A percentile compares a stretch with the other conserved stretches of the same genome.
Evolutionary conservation across 768 basidiomycete species (phyloP).

Genomic region (Jaapia argillacea): DNA sequence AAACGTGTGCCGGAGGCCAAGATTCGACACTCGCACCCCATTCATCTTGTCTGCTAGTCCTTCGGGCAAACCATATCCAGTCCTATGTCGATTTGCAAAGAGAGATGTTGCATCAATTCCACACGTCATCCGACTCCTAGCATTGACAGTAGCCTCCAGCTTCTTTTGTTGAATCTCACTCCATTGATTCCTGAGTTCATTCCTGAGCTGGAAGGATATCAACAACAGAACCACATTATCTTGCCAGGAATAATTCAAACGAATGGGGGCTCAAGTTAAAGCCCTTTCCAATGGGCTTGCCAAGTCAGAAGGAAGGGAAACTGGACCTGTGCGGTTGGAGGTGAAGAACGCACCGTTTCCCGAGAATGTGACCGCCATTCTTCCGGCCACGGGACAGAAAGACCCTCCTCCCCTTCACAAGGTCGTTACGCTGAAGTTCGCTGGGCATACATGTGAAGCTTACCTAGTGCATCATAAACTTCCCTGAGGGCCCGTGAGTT

Average conservation of each 20-base stretch:
- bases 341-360: slow-evolving; percentile 32
- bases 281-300: too few species aligned
- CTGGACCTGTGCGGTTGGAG: neutral
- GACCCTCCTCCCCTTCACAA: slow-evolving; percentile 29
- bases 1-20: slow-evolving; percentile 32
- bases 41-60: too few species aligned
- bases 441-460: too few species aligned
- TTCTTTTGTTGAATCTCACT: slow-evolving; percentile 25
- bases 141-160: slow-evolving; percentile 29
- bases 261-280: too few species aligned
- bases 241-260: too few species aligned
- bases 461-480: slow-evolving; percentile 69
- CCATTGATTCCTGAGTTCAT: slow-evolving; percentile 30
- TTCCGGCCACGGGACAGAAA: slow-evolving; percentile 33
- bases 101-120: slow-evolving; percentile 40
- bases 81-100: too few species aligned
- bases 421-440: too few species aligned
- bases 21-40: slow-evolving; percentile 21
- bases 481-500: slow-evolving; percentile 30
- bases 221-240: too few species aligned
- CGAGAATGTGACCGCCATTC: slow-evolving; percentile 31
- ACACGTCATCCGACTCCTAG: slow-evolving; percentile 34
- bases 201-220: slow-evolving; percentile 46
- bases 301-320: too few species aligned
- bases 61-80: too few species aligned